Evolutionary conservation across 2,329 filamentous ascomycete species (phyloP).

Genomic region (Chalaropsis ovoidea): DNA sequence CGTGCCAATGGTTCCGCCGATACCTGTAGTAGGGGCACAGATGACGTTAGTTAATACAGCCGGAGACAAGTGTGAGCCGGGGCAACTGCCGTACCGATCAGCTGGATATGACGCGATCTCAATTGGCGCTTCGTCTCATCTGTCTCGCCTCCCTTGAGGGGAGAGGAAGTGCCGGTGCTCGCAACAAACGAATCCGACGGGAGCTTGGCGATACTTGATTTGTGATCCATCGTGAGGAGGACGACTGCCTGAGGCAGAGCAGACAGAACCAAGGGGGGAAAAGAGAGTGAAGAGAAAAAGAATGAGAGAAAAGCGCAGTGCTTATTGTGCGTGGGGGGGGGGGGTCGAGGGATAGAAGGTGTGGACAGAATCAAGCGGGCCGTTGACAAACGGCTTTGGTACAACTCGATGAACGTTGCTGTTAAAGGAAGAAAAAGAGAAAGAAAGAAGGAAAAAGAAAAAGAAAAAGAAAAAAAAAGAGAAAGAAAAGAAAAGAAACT

Average conservation of each 20-base stretch:
- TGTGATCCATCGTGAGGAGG: neutral
- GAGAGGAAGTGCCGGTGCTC: neutral
- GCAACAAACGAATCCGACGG: neutral
- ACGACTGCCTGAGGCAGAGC: too few species aligned
- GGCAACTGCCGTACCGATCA: slow-evolving; percentile 33
- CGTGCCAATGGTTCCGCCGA: slow-evolving; percentile 56
- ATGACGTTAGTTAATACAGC: neutral
- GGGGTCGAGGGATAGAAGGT: neutral
- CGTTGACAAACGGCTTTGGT: neutral
- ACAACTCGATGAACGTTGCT: neutral
- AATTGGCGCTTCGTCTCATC: slow-evolving; percentile 41
- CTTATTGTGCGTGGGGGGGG: neutral
- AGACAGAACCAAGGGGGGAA: neutral
- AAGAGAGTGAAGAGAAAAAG: neutral
- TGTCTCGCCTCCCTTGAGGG: neutral
- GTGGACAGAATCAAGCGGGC: neutral
- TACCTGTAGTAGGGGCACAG: slow-evolving; percentile 36
- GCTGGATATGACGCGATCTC: slow-evolving; percentile 48
- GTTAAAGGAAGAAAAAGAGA: neutral
- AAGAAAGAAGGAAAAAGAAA: neutral
- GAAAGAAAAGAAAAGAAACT: too few species aligned
- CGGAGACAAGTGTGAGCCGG: neutral
- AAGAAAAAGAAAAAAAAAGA: neutral
- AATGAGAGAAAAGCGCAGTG: neutral
- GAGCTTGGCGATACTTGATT: neutral